Evolutionary conservation across 2,329 filamentous ascomycete genomes (phyloP), one percentile per base, ranked within the genome.

Genomic region (Scolecobasidium constrictum): DNA sequence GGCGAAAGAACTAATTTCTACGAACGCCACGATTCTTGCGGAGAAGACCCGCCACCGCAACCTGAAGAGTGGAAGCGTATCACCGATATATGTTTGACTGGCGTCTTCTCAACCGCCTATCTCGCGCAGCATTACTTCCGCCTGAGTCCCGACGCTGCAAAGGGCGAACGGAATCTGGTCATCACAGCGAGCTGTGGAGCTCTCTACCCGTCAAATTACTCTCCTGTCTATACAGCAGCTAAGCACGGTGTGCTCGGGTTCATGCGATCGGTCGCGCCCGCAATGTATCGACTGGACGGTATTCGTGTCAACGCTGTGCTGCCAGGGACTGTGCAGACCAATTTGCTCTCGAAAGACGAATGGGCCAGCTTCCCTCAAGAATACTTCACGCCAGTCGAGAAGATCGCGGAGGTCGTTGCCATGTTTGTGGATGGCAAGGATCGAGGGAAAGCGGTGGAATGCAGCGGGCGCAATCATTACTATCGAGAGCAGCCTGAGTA

Each of bases 1-100:
- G 53, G 68, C 5, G 65, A 68, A 42, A 51, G 56, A 15, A 50
- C 56, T 42, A 65, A 64, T 43, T 67, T 67, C 51, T 68, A 63
- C 48, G 55, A 54, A 35, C 52, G 47, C 5, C 56, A 62, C 39
- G 49, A 52, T 23, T 7, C 45, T 46, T n/a, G n/a, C n/a, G 3
- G 49, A 46, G 3, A 35, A 49, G 38, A 62, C 19, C 45, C 45
- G n/a, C 50, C 47, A 5, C 40, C 49, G 5, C 47, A 44, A 3
- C 55, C 56, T 1, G 50, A 66, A 1, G 50, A 55, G 12, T 56
- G 56, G 19, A 55, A 53, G 23, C 49, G 59, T 16, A 54, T 62
- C 7, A 57, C 61, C 36, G 64, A 68, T 35, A 59, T 67, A 31
- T 62, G 68, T 47, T 46, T 70, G 17, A 60, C 61, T 34, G 58